phyloP scores from a whole-genome alignment of 805 yeast species.

The Saccharomyces jurei region DNA sequence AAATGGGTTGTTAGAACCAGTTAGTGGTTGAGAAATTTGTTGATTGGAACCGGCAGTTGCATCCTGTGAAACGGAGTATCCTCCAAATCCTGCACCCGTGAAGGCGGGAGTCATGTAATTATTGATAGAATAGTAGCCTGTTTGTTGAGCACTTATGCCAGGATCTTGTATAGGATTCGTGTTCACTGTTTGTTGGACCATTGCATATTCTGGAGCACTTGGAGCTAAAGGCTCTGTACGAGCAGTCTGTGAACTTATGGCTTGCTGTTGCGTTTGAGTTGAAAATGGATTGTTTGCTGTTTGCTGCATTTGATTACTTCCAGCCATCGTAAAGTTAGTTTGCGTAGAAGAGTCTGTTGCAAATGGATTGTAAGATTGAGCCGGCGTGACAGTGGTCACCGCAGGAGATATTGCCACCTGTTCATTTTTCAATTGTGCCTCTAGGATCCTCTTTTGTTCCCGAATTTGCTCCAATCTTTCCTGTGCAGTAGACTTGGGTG shows the following conservation, averaged over 20 bases:
- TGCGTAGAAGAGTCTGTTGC: slow-evolving; percentile 8
- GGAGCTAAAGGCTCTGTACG: slow-evolving; percentile 11
- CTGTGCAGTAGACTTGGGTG: slow-evolving; percentile 23
- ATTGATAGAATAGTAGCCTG: slow-evolving; percentile 18
- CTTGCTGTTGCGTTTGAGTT: slow-evolving; percentile 13
- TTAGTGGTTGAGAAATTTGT: slow-evolving; percentile 12
- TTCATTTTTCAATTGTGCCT: slow-evolving; percentile 27
- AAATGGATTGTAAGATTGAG: slow-evolving; percentile 28
- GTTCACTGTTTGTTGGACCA: slow-evolving; percentile 11
- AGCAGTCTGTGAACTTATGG: slow-evolving; percentile 10
- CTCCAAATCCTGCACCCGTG: slow-evolving; percentile 58
- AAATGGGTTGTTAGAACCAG: slow-evolving; percentile 35
- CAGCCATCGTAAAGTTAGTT: neutral
- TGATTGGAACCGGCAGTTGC: slow-evolving; percentile 1
- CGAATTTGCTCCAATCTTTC: slow-evolving; percentile 29
- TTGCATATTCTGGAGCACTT: neutral
- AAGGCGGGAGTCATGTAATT: slow-evolving; percentile 21
- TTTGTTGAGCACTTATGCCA: slow-evolving; percentile 19
- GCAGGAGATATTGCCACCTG: slow-evolving; percentile 23
- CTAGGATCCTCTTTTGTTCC: slow-evolving; percentile 26
- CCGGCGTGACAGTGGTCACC: slow-evolving; percentile 13
- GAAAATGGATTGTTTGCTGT: slow-evolving; percentile 1
- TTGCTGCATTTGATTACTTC: neutral
- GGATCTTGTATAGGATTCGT: slow-evolving; percentile 9
- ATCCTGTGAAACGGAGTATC: slow-evolving; percentile 32